These are phyloP conservation scores for Lactarius evosmus DNA, from an alignment of 768 basidiomycete species.

Conservation along the genomic window DNA sequence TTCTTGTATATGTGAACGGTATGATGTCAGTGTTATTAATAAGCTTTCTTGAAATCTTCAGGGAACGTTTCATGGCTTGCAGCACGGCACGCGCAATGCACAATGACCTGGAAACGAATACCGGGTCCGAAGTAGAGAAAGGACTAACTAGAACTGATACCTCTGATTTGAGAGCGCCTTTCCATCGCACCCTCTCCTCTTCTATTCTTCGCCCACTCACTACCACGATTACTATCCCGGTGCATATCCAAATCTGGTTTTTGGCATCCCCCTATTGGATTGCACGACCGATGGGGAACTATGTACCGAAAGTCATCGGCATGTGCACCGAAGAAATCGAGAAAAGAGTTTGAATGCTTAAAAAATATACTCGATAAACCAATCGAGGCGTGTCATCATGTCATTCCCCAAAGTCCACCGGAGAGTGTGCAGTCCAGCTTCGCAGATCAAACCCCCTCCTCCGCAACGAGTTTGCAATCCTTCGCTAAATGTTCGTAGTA, in stretches of 20 bases:
- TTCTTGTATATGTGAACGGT: slow-evolving; percentile 77
- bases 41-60: background rate
- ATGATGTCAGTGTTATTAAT: slow-evolving; percentile 52
- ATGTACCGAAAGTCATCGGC: slow-evolving; percentile 73
- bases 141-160: slow-evolving; percentile 73
- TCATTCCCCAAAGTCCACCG: too few species aligned
- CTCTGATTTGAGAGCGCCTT: slow-evolving; percentile 49
- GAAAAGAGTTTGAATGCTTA: slow-evolving; percentile 71
- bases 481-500: too few species aligned
- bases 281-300: slow-evolving; percentile 82
- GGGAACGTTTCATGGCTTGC: slow-evolving; percentile 7
- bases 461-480: too few species aligned
- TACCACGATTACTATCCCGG: slow-evolving; percentile 80
- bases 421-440: too few species aligned
- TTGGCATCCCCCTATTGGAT: slow-evolving; percentile 82
- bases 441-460: too few species aligned
- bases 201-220: slow-evolving; percentile 68
- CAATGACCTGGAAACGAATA: slow-evolving; percentile 67
- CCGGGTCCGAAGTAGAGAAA: slow-evolving; percentile 54
- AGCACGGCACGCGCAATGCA: slow-evolving; percentile 79
- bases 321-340: slow-evolving; percentile 85
- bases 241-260: slow-evolving; percentile 82
- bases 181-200: slow-evolving; percentile 58
- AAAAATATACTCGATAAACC: slow-evolving; percentile 71
- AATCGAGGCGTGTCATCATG: background rate